Base-by-base conservation (phyloP, 306 rosid species). In the Corylus heterophylla region DNA sequence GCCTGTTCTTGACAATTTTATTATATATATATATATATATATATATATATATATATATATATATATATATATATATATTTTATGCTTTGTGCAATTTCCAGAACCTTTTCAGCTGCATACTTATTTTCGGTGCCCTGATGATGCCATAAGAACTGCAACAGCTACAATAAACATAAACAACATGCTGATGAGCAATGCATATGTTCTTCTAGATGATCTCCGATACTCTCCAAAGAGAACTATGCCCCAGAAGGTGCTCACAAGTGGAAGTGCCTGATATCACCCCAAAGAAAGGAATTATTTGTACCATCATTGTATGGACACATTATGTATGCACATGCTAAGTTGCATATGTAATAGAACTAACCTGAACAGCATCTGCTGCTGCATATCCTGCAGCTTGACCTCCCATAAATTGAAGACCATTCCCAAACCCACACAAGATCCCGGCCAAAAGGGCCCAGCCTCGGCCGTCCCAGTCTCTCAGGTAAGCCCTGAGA, bases 341-440 rank as follows among this genome's bases (percentile, higher is more conserved):
- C 50, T 39, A 49, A 29, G 37, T 49, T 54, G 59, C 29, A 7
- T 69, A 17, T 5, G 62, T 27, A 17, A 52, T 22, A 14, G 66
- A 86, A 87, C 89, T 82, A 79, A 92, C 99, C 92, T 95, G 94
- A 20, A 93, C 99, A 1, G 98, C 93, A 89, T 95, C 99, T 61
- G 99, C 99, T 51, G 99, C 99, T 4, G 99, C 99, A 82, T 95
- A 95, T 49, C 99, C 99, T 11, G 98, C 98, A 58, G 99, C 97
- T 83, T 95, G 92, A 45, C 99, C 99, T 18, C 98, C 98, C 99
- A 95, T 95, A 70, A 95, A 95, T 76, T 95, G 93, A 66, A 95
- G 96, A 4, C 98, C 99, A 75, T 95, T 93, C 27, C 99, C 98
- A 70, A 88, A 93, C 2, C 99, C 99, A 69, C 99, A 95, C 74